These are phyloP conservation scores for Coemansia sp. DNA, from an alignment of 192 early-diverging fungal species.

Conservation along the genomic window DNA sequence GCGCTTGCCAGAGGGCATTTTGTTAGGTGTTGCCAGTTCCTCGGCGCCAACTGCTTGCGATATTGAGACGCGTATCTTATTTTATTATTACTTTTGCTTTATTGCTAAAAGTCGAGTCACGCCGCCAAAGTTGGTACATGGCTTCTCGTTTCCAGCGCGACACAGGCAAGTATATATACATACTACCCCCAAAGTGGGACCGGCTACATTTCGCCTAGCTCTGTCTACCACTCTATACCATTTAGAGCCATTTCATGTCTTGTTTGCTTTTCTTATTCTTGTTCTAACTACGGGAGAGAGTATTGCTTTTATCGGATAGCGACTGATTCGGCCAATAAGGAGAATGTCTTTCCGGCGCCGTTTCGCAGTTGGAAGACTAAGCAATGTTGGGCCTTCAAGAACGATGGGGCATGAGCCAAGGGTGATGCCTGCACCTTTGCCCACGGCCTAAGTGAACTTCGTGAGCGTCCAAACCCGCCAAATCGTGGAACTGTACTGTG, in stretches of 20 bases:
- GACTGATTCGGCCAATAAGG: neutral
- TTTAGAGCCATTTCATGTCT: neutral
- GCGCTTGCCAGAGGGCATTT: neutral
- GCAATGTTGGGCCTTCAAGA: conserved; percentile 26
- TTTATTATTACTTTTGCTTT: no score
- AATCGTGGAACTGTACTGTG: conserved; percentile 38
- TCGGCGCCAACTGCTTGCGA: no score
- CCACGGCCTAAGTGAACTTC: conserved; percentile 33
- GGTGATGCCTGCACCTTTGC: conserved; percentile 40
- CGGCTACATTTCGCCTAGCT: neutral
- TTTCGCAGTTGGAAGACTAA: conserved; percentile 41
- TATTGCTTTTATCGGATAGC: neutral
- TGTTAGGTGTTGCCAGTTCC: neutral
- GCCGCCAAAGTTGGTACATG: no score
- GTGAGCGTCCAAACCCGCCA: conserved; percentile 24
- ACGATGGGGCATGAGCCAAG: conserved; percentile 16
- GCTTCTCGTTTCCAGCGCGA: neutral
- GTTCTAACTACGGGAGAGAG: neutral
- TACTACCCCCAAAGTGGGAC: neutral
- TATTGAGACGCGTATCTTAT: no score
- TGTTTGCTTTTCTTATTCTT: neutral
- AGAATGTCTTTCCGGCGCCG: neutral
- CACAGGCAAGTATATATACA: neutral
- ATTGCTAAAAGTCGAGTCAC: no score
- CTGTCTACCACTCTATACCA: neutral